Evolutionary conservation across 345 rosid species (phyloP).

Genomic region (Populus simonii): DNA sequence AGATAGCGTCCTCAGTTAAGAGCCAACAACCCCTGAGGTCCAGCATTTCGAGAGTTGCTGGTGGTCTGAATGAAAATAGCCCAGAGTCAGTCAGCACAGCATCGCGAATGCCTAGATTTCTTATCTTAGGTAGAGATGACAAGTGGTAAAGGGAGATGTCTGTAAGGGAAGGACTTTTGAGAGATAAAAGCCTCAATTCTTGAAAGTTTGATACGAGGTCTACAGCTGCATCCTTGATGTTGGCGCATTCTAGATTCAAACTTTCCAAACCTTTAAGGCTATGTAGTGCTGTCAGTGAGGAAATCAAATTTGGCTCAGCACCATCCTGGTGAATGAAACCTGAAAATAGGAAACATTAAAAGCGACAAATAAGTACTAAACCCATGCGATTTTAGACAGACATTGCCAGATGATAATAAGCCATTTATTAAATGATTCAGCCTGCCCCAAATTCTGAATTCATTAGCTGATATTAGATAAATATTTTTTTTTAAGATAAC

Average conservation of each 20-base stretch:
- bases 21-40: constrained; percentile 96
- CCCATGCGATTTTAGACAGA: too few relatives aligned
- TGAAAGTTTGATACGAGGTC: constrained; percentile 45
- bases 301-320: constrained; percentile 30
- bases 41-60: constrained; percentile 43
- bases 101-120: constrained; percentile 48
- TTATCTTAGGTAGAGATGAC: constrained; percentile 57
- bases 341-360: constrained; percentile 27
- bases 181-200: constrained; percentile 51
- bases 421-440: background rate
- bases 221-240: constrained; percentile 56
- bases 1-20: constrained; percentile 48
- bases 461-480: background rate
- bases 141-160: constrained; percentile 55
- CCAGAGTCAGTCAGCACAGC: constrained; percentile 69
- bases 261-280: constrained; percentile 47
- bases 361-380: background rate
- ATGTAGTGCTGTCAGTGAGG: constrained; percentile 49
- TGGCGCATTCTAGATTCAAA: constrained; percentile 66
- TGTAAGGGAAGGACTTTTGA: constrained; percentile 60
- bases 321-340: constrained; percentile 48
- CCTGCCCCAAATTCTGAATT: background rate
- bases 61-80: constrained; percentile 59
- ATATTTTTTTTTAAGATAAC: background rate
- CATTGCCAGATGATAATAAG: background rate